Evolutionary conservation across 2,329 filamentous ascomycete genomes (phyloP).

Genomic region (Geosmithia flava): DNA sequence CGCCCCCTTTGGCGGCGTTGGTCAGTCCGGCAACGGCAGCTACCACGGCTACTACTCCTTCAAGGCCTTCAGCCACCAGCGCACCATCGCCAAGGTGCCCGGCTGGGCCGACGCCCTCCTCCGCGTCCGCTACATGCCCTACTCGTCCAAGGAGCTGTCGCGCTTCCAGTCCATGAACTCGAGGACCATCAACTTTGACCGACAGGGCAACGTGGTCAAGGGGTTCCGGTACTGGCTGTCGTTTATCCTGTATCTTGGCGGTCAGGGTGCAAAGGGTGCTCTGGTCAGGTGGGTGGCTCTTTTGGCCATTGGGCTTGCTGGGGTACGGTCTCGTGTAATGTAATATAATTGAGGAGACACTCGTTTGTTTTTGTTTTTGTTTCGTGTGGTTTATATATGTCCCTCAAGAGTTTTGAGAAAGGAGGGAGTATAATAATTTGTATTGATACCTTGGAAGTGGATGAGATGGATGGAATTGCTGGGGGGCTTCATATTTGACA

Average conservation of each 20-base stretch:
- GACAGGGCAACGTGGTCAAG: constrained; percentile 37
- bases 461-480: no score
- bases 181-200: constrained; percentile 47
- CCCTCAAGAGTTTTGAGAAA: no score
- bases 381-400: no score
- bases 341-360: not conserved
- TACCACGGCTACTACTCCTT: constrained; percentile 38
- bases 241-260: constrained; percentile 38
- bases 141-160: constrained; percentile 31
- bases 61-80: constrained; percentile 26
- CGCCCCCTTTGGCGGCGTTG: constrained; percentile 36
- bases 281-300: constrained; percentile 35
- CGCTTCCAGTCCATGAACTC: constrained; percentile 28
- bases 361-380: no score
- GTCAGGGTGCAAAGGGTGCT: constrained; percentile 33
- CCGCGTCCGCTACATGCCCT: constrained; percentile 56
- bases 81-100: constrained; percentile 22
- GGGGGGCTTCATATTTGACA: no score
- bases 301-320: constrained; percentile 18
- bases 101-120: constrained; percentile 36
- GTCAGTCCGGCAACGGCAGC: constrained; percentile 31
- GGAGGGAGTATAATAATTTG: no score
- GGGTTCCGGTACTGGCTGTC: constrained; percentile 42
- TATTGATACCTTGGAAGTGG: no score
- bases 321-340: not conserved